Evolutionary conservation across 352 stramenopile species (phyloP).

Genomic region (Globisporangium paroecandrum): DNA sequence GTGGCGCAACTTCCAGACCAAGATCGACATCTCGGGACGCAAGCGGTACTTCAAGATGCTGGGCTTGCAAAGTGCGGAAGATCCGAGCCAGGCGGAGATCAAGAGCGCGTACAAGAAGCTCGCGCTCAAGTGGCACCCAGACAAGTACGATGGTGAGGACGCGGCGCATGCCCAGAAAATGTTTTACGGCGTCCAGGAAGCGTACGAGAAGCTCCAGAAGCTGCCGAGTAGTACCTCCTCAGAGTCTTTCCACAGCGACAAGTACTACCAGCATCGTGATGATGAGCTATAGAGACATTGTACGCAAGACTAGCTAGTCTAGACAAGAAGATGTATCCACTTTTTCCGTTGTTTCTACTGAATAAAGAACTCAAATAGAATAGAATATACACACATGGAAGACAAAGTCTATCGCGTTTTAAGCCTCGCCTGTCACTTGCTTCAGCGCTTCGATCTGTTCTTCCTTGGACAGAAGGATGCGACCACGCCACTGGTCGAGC

Average conservation of each 20-base stretch:
- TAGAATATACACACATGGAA: neutral
- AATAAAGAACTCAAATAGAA: slow-evolving; percentile 1
- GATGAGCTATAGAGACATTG: slow-evolving; percentile 2
- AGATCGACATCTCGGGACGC: slow-evolving; percentile 21
- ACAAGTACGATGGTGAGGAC: slow-evolving; percentile 23
- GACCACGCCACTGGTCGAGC: slow-evolving; percentile 58
- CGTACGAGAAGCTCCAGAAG: slow-evolving; percentile 24
- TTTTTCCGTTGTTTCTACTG: neutral
- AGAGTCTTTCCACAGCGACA: neutral
- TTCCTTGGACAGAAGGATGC: slow-evolving; percentile 45
- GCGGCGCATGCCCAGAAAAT: slow-evolving; percentile 13
- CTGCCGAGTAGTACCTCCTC: neutral
- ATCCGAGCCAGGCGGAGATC: slow-evolving; percentile 15
- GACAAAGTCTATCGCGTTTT: neutral
- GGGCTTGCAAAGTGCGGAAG: neutral
- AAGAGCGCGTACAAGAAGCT: slow-evolving; percentile 22
- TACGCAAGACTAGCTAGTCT: neutral
- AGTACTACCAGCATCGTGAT: neutral
- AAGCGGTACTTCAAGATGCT: slow-evolving; percentile 20
- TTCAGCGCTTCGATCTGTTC: slow-evolving; percentile 51
- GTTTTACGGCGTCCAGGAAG: slow-evolving; percentile 26
- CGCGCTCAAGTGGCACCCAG: slow-evolving; percentile 26
- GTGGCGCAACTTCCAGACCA: slow-evolving; percentile 16
- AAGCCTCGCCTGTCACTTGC: slow-evolving; percentile 15
- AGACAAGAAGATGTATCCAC: no score